Conservation (phyloP, 1,139 yeast genomes). For the Taphrina betulina region DNA sequence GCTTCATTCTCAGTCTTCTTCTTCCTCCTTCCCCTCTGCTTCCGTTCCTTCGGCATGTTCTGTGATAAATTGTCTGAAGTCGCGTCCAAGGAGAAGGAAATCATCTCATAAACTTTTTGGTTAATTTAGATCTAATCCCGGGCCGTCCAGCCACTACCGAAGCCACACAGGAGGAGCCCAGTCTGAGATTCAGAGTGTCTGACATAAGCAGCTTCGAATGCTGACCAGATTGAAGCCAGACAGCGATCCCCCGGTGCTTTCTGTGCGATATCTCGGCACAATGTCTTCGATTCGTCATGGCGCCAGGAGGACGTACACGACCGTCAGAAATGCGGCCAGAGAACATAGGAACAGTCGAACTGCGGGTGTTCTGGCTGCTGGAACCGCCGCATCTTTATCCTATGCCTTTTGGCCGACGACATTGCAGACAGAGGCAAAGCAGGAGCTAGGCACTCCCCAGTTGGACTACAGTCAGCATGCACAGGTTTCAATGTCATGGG, state of each 20-base stretch:
- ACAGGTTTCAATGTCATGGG: constrained; percentile 30
- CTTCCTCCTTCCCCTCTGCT: constrained; percentile 31
- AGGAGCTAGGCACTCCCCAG: neutral
- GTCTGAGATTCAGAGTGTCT: too few relatives aligned
- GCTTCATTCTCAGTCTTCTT: constrained; percentile 10
- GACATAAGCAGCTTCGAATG: too few relatives aligned
- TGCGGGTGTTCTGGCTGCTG: constrained; percentile 6
- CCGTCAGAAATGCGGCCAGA: constrained; percentile 6
- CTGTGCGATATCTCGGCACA: too few relatives aligned
- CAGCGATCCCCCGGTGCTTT: too few relatives aligned
- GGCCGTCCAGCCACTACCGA: too few relatives aligned
- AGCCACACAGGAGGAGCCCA: too few relatives aligned
- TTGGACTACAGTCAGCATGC: constrained; percentile 26
- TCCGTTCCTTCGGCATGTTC: constrained; percentile 29
- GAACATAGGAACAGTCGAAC: neutral
- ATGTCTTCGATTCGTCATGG: too few relatives aligned
- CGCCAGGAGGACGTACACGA: constrained; percentile 15
- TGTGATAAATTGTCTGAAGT: too few relatives aligned
- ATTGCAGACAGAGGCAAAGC: constrained; percentile 1
- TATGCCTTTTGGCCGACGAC: neutral
- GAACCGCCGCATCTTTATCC: constrained; percentile 6
- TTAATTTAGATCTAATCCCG: too few relatives aligned
- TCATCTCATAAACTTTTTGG: too few relatives aligned
- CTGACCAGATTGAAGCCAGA: too few relatives aligned
- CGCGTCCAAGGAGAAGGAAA: too few relatives aligned